Percentiles rank a stretch among this genome's conserved stretches.
Conservation (phyloP, 75 land plant species). For the Pinus tabuliformis region DNA sequence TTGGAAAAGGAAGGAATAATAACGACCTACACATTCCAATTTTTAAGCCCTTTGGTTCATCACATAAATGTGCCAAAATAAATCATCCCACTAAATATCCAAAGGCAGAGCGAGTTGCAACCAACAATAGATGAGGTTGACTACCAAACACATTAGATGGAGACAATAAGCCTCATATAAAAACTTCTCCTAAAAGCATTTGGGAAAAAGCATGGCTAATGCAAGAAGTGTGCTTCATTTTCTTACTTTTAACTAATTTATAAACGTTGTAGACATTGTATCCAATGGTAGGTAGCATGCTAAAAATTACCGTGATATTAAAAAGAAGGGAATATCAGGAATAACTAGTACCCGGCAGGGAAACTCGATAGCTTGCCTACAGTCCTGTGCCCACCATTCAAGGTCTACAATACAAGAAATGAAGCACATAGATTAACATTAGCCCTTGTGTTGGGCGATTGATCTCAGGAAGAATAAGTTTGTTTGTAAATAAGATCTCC, state of each 20-base stretch:
- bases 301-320: conserved; percentile 47
- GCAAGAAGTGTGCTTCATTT: conserved; percentile 83
- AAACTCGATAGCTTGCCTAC: no score
- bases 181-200: conserved; percentile 73
- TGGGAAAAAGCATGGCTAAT: conserved; percentile 94
- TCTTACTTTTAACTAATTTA: conserved; percentile 75
- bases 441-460: no score
- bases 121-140: no score
- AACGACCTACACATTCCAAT: conserved; percentile 96
- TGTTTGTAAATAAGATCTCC: no score
- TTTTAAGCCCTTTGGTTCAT: conserved; percentile 99
- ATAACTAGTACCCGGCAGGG: conserved; percentile 46
- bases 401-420: no score
- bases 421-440: no score
- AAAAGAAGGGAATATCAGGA: conserved; percentile 66
- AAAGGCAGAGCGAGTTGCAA: conserved; percentile 97
- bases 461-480: no score
- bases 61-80: conserved; percentile 95
- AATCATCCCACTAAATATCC: conserved; percentile 93
- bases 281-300: conserved; percentile 75
- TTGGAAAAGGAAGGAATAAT: conserved; percentile 74
- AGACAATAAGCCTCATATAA: conserved; percentile 79
- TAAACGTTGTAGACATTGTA: conserved; percentile 85
- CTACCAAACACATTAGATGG: conserved; percentile 72
- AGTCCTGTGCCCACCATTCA: no score